phyloP scores from a whole-genome alignment of 2,329 filamentous ascomycete species.

The Emydomyces testavorans region DNA sequence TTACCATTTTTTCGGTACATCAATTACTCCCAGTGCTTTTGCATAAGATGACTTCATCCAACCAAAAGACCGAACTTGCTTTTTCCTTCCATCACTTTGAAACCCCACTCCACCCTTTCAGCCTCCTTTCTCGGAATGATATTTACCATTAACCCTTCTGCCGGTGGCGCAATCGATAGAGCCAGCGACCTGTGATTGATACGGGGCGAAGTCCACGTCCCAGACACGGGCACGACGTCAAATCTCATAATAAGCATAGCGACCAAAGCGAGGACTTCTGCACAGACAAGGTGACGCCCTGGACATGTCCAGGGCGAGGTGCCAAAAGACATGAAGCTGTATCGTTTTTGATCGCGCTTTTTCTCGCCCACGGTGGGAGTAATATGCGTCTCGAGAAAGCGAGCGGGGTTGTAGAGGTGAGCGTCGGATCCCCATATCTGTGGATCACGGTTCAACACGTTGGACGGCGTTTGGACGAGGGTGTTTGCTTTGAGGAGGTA shows the following conservation, averaged over 20 bases:
- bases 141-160: not conserved
- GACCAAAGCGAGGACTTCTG: not conserved
- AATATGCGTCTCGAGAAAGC: not conserved
- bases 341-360: not conserved
- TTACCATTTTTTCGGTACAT: no score
- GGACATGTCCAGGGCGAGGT: not conserved
- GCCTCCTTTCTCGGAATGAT: not conserved
- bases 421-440: not conserved
- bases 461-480: not conserved
- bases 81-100: not conserved
- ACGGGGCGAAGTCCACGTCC: not conserved
- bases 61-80: not conserved
- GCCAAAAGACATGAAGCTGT: not conserved
- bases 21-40: not conserved
- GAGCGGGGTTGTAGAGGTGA: not conserved
- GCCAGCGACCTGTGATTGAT: not conserved
- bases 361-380: not conserved
- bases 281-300: not conserved
- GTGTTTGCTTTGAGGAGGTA: constrained; percentile 5
- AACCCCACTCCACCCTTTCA: not conserved
- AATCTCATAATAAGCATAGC: not conserved
- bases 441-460: not conserved
- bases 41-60: not conserved
- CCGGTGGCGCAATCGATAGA: not conserved
- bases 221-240: not conserved